Conservation (phyloP, 2,329 filamentous ascomycete species). For the Talaromyces amestolkiae region DNA sequence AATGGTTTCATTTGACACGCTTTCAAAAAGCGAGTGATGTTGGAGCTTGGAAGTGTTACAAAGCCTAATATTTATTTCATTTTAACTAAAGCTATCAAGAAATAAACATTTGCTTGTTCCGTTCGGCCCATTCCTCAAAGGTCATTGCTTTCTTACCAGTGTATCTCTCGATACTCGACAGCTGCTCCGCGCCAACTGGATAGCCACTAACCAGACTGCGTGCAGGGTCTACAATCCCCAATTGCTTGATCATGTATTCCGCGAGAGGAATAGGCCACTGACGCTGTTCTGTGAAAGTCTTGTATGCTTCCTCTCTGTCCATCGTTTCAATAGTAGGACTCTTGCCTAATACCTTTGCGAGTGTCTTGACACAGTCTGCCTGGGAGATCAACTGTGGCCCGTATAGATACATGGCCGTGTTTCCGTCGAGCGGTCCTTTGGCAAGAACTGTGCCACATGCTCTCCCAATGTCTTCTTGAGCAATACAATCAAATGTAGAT, state of each 20-base stretch:
- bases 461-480: neutral
- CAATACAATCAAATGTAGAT: neutral
- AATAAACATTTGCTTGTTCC: neutral
- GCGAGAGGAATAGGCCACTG: neutral
- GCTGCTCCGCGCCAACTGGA: neutral
- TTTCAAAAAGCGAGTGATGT: too few species aligned
- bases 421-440: neutral
- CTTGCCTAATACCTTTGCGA: conserved; percentile 34
- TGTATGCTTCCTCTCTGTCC: neutral
- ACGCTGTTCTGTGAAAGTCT: neutral
- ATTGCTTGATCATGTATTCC: neutral
- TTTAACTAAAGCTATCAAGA: neutral
- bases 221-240: neutral
- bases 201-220: neutral
- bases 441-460: neutral
- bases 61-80: too few species aligned
- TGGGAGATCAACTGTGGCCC: conserved; percentile 38
- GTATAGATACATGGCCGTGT: conserved; percentile 37
- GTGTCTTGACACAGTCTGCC: conserved; percentile 28
- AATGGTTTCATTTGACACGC: too few species aligned
- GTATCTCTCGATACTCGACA: neutral
- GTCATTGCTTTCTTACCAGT: neutral
- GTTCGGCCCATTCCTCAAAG: neutral
- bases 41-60: too few species aligned
- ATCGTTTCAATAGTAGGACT: neutral